Evolutionary conservation across 441 rosid genomes (phyloP).

Genomic region (Gossypium davidsonii): DNA sequence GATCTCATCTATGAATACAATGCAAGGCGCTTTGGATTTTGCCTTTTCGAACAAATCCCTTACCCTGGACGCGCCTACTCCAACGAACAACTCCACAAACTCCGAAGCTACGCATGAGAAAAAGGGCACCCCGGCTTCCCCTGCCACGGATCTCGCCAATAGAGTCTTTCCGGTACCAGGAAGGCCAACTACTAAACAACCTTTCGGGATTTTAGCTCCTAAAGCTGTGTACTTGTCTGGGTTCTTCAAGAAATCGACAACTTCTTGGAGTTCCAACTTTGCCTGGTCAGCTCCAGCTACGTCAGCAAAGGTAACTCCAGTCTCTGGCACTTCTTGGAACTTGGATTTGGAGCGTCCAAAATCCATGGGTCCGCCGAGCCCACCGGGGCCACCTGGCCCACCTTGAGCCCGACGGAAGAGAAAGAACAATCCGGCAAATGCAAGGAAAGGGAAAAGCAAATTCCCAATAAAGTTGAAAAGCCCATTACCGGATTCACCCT

Average conservation of each 20-base stretch:
- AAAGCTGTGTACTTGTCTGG: slow-evolving; percentile 89
- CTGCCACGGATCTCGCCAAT: slow-evolving; percentile 78
- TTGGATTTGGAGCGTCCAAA: slow-evolving; percentile 87
- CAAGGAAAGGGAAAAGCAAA: slow-evolving; percentile 64
- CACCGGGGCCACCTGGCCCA: slow-evolving; percentile 90
- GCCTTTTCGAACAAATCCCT: slow-evolving; percentile 83
- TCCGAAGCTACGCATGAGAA: slow-evolving; percentile 83
- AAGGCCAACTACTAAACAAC: slow-evolving; percentile 84
- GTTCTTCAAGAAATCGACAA: slow-evolving; percentile 86
- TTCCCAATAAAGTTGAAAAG: slow-evolving; percentile 68
- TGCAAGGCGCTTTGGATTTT: slow-evolving; percentile 67
- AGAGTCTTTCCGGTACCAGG: slow-evolving; percentile 91
- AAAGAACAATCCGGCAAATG: slow-evolving; percentile 74
- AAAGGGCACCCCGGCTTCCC: slow-evolving; percentile 78
- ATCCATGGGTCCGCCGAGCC: slow-evolving; percentile 94
- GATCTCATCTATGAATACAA: slow-evolving; percentile 78
- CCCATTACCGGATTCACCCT: slow-evolving; percentile 83
- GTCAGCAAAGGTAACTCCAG: slow-evolving; percentile 79
- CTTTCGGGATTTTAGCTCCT: slow-evolving; percentile 93
- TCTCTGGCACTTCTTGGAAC: slow-evolving; percentile 95
- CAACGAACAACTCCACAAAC: slow-evolving; percentile 78
- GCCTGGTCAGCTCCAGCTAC: slow-evolving; percentile 96
- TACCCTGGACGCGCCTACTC: slow-evolving; percentile 80
- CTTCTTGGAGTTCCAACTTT: slow-evolving; percentile 83
- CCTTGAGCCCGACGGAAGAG: slow-evolving; percentile 83